Evolutionary conservation across 768 basidiomycete species (phyloP), one percentile per base, ranked within the genome.

Genomic region (Russula olivacea): DNA sequence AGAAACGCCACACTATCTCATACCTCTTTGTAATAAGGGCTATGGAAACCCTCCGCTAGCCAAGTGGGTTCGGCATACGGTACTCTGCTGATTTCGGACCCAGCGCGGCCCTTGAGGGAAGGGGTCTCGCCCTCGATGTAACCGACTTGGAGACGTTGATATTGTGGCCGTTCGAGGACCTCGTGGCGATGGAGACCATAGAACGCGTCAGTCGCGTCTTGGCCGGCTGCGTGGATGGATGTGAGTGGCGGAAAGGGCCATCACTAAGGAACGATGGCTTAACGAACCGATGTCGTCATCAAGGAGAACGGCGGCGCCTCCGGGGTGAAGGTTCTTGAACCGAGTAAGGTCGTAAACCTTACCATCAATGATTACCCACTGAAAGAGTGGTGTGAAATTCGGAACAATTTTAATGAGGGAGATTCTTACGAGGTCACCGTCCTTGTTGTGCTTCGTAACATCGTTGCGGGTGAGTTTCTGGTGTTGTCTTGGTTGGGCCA

Each of bases 31-130:
- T 78, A 97, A 75, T 92, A 93, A 0, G 91, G 88, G 61, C 81
- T 84, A 70, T 86, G 78, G 76, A 84, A 93, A 19, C 86, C 88
- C 4, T 78, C 66, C 0, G 80, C 76, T 57, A 94, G 74, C 90
- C 93, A 96, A 2, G 84, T 87, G 4, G 94, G 89, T 71, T 97
- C 94, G 0, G 85, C 91, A 73, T 94, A 96, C 0, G 95, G 94
- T 0, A 96, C 87, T 45, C 77, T 75, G 66, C 88, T 90, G 55
- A 89, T 68, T 57, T 79, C 80, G 17, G 91, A 93, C 7, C 75
- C 70, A 19, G 75, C 72, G 21, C 77, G 80, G 32, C 77, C 72
- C 54, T 77, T 70, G 50, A 92, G 81, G 61, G 77, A 71, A 23
- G 79, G 79, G 68, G 81, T 73, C 75, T 89, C 80, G 51, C 84